Conservation (phyloP, 176 grass and related monocot species). For the Themeda triandra region DNA sequence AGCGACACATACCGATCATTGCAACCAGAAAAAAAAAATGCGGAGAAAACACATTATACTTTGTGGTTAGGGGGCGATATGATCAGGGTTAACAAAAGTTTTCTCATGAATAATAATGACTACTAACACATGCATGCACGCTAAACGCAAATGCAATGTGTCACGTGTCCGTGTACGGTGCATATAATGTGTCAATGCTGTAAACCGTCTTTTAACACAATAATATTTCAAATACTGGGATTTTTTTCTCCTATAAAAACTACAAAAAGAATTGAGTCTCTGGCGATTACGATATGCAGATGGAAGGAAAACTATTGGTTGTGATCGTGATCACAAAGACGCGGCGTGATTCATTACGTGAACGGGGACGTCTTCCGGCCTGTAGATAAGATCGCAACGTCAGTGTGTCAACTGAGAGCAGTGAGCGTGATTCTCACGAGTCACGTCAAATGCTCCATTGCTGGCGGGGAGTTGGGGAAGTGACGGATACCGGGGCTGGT, state of each 20-base stretch:
- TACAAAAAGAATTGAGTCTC: no score
- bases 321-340: background rate
- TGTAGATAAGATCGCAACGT: slow-evolving; percentile 12
- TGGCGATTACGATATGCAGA: background rate
- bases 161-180: no score
- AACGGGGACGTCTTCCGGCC: slow-evolving; percentile 1
- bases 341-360: background rate
- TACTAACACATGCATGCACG: no score
- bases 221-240: no score
- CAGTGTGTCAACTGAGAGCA: background rate
- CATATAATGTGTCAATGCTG: no score
- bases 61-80: background rate
- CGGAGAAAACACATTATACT: background rate
- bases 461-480: background rate
- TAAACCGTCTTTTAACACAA: no score
- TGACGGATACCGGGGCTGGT: slow-evolving; percentile 5
- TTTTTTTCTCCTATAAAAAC: no score
- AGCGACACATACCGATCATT: background rate
- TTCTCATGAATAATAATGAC: no score
- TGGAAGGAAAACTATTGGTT: background rate
- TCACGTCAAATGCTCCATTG: background rate
- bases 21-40: background rate
- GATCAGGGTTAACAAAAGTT: background rate
- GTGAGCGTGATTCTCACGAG: background rate
- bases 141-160: no score